Base-by-base conservation (phyloP, 257 asterid species). In the Solanum gandarillasii region DNA sequence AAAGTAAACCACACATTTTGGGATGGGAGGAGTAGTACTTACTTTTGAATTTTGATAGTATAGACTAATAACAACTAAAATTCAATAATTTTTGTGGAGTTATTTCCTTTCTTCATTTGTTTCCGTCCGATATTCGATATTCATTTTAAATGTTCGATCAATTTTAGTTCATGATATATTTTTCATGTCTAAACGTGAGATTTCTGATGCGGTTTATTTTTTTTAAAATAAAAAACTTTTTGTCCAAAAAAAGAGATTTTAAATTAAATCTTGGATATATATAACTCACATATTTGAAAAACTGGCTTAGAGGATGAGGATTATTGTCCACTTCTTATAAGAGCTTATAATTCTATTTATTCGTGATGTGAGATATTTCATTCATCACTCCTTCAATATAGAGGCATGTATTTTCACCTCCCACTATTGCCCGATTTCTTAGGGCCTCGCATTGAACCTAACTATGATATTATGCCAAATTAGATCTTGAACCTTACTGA, bases 361-460 rank as follows among this genome's bases (percentile, higher is more conserved):
- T 62, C 31, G 1, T 16, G 3, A 62, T 4, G 31, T 62, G 7
- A 10, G 31, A 62, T 10, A n/a, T 62, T 62, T n/a, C 12, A 21
- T 21, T 58, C 68, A 58, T 55, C 67, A 6, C 25, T 3, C 7
- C 23, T 52, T 52, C 62, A 43, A 43, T 43, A 5, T 55, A 55
- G 25, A 62, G 5, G n/a, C 3, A 5, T 9, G 31, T 62, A 62
- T 62, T 62, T 62, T 23, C 31, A n/a, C 31, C 3, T 62, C 27
- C 31, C 7, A 10, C 16, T 10, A 10, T 62, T n/a, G 13, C 12
- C 6, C 7, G 3, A n/a, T 10, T 62, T 62, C 1, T 62, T n/a
- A 1, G 31, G 16, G 7, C 7, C 7, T 2, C 7, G 1, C 10
- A n/a, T n/a, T 5, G 3, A 62, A n/a, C 31, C 31, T 2, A 1